Evolutionary conservation across 441 rosid genomes (phyloP).

Genomic region (Populus tomentosa): DNA sequence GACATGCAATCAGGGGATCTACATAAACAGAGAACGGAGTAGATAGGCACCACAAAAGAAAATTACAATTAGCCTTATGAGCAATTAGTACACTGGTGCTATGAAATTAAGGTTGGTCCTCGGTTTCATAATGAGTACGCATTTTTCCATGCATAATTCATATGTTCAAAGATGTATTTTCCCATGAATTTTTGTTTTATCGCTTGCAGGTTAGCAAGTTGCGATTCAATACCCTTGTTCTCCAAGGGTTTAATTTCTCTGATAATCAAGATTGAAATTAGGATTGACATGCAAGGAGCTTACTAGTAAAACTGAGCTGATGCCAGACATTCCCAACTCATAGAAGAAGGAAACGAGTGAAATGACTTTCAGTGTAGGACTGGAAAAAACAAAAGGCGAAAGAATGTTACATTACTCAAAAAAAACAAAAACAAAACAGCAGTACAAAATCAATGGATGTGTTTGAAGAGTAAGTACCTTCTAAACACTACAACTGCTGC

Average conservation of each 20-base stretch:
- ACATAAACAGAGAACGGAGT: neutral
- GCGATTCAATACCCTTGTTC: neutral
- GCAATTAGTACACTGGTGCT: too few species aligned
- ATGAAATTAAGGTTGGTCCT: neutral
- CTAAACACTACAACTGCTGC: conserved; percentile 38
- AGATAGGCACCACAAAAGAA: neutral
- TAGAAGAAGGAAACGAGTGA: conserved; percentile 53
- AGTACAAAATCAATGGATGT: neutral
- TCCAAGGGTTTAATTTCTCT: neutral
- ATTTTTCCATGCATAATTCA: too few species aligned
- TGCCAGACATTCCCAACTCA: conserved; percentile 57
- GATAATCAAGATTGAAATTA: neutral
- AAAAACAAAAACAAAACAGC: neutral
- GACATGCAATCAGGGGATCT: neutral
- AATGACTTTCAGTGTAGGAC: conserved; percentile 44
- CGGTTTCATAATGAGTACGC: too few species aligned
- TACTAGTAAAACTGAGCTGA: conserved; percentile 41
- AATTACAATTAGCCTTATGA: neutral
- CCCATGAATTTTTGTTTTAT: too few species aligned
- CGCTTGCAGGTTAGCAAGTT: too few species aligned
- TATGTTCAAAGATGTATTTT: too few species aligned
- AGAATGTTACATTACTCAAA: neutral
- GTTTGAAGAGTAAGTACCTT: conserved; percentile 28
- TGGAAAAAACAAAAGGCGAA: conserved; percentile 19
- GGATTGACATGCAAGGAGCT: conserved; percentile 8